Conservation (phyloP, 495 filamentous ascomycete species). For the Chlorociboria aeruginascens region DNA sequence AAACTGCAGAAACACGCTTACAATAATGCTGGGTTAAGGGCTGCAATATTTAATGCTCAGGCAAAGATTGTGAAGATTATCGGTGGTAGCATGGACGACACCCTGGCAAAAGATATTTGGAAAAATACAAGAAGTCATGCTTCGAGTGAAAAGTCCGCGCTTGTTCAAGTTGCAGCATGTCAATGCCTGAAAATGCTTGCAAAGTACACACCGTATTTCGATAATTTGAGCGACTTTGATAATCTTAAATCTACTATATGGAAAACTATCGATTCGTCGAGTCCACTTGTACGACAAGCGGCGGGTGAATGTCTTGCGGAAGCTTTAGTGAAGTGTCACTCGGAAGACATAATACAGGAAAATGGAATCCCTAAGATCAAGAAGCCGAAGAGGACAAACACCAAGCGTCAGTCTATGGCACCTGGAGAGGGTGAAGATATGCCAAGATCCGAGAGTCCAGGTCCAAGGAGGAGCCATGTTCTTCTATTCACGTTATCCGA, state of each 20-base stretch:
- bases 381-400: slow-evolving; percentile 56
- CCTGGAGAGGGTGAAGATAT: slow-evolving; percentile 64
- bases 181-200: slow-evolving; percentile 66
- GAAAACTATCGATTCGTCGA: slow-evolving; percentile 73
- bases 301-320: slow-evolving; percentile 79
- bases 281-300: slow-evolving; percentile 62
- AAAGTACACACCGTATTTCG: slow-evolving; percentile 63
- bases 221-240: slow-evolving; percentile 87
- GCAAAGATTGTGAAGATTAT: slow-evolving; percentile 67
- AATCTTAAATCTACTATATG: slow-evolving; percentile 65
- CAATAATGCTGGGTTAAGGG: slow-evolving; percentile 70
- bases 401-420: slow-evolving; percentile 53
- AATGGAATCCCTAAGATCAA: slow-evolving; percentile 49
- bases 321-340: slow-evolving; percentile 67
- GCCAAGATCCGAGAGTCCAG: slow-evolving; percentile 54
- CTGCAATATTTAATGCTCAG: slow-evolving; percentile 68
- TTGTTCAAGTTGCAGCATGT: slow-evolving; percentile 72
- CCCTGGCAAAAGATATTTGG: slow-evolving; percentile 80
- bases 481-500: slow-evolving; percentile 67
- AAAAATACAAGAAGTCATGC: slow-evolving; percentile 75
- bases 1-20: slow-evolving; percentile 72
- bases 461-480: slow-evolving; percentile 56
- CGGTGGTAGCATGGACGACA: slow-evolving; percentile 67
- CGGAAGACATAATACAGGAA: slow-evolving; percentile 43
- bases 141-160: slow-evolving; percentile 64